Base-by-base conservation (phyloP, 1,284 basidiomycete species). In the Testicularia cyperi region DNA sequence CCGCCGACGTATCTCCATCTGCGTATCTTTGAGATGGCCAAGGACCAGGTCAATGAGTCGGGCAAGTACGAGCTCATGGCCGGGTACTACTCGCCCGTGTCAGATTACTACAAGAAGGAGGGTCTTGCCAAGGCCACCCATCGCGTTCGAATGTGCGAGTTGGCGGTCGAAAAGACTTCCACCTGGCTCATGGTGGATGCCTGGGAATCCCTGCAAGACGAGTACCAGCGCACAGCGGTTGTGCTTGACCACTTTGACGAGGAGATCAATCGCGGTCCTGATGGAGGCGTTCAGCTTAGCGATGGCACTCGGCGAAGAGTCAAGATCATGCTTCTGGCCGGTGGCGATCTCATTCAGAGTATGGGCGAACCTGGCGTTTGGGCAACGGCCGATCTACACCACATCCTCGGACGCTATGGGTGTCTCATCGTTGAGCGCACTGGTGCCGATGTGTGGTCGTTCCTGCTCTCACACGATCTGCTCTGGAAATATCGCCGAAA, bases 321-420 rank as follows among this genome's bases (percentile, higher is more conserved):
- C 58, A 80, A 82, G 68, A 83, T 97, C 65, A 92, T 98, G 88
- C 84, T 99, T 21, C 84, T 99, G 41, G 95, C 95, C 3, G 95
- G 94, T 26, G 92, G 90, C 19, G 94, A 99, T 78, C 81, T 99
- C 67, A 98, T 98, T 76, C 87, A 91, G 75, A 95, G 91, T 39
- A 97, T 98, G 87, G 90, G 89, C 65, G 91, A 97, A 79, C 91
- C 91, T n/a, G 95, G 95, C 13, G 92, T 99, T 18, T 99, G 95
- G 95, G 86, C 87, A 41, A 87, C 92, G 68, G 83, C 84, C 49
- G 95, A 99, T 83, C 88, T 98, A 39, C 91, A 95, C 72, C 90
- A 94, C 79, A 98, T 98, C 70, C 82, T 98, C 13, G 92, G 92
- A 23, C 84, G 86, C 52, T 97, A 94, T 77, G 94, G 94, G 23